Conservation (phyloP, 495 filamentous ascomycete genomes). For the Terfezia boudieri region DNA sequence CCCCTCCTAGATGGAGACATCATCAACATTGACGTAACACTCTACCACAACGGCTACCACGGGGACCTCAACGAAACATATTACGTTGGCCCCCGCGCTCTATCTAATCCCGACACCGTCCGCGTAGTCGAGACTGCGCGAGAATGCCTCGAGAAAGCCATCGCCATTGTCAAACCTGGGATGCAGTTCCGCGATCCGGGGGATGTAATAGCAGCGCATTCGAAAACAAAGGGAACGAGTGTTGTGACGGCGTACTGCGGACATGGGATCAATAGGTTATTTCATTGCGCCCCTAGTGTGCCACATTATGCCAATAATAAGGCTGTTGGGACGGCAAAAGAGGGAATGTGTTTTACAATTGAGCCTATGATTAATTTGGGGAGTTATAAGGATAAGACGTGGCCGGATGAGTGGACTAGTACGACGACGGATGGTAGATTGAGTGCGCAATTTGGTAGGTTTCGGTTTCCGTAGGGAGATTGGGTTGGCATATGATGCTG, state of each 20-base stretch:
- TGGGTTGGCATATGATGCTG: no score
- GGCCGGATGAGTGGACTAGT: constrained; percentile 85
- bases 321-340: constrained; percentile 65
- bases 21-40: constrained; percentile 67
- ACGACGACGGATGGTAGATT: constrained; percentile 58
- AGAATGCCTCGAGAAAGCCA: constrained; percentile 62
- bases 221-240: constrained; percentile 53
- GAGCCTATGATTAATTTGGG: constrained; percentile 81
- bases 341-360: constrained; percentile 83
- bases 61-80: constrained; percentile 85
- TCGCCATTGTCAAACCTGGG: constrained; percentile 67
- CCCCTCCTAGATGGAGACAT: constrained; percentile 67
- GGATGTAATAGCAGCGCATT: constrained; percentile 65
- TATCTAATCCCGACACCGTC: constrained; percentile 51
- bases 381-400: constrained; percentile 57
- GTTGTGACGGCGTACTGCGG: constrained; percentile 80
- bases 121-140: constrained; percentile 67
- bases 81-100: constrained; percentile 60
- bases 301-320: constrained; percentile 85
- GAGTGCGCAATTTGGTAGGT: constrained; percentile 51
- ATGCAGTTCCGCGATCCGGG: constrained; percentile 69
- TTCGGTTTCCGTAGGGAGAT: constrained; percentile 19
- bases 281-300: constrained; percentile 66
- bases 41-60: constrained; percentile 75
- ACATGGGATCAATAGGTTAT: constrained; percentile 66